Evolutionary conservation across 2,329 filamentous ascomycete species (phyloP).

Genomic region (Diplodia mutila): DNA sequence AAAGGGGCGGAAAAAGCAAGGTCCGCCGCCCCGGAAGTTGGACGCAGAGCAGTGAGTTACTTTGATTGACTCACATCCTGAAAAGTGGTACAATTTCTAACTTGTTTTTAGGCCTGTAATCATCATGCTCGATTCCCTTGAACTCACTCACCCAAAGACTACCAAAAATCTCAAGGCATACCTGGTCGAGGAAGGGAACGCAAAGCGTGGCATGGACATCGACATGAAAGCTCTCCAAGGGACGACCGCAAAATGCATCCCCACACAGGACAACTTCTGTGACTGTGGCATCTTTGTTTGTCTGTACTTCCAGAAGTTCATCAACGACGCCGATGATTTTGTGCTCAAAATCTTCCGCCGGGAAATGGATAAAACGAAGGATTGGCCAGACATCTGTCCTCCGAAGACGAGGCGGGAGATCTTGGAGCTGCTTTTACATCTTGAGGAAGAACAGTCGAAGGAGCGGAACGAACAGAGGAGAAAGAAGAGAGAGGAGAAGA

Average conservation of each 20-base stretch:
- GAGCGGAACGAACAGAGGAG: slow-evolving; percentile 46
- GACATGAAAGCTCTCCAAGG: slow-evolving; percentile 54
- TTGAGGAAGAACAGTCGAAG: slow-evolving; percentile 63
- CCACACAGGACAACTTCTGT: slow-evolving; percentile 78
- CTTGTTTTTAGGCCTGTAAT: slow-evolving; percentile 60
- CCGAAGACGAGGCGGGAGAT: slow-evolving; percentile 67
- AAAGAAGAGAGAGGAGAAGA: neutral
- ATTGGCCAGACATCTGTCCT: slow-evolving; percentile 60
- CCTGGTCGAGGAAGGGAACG: slow-evolving; percentile 70
- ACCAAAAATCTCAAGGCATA: slow-evolving; percentile 75
- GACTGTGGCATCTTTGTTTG: slow-evolving; percentile 91
- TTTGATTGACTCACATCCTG: neutral
- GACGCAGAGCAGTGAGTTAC: slow-evolving; percentile 5
- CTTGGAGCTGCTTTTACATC: slow-evolving; percentile 65
- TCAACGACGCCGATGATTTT: slow-evolving; percentile 73
- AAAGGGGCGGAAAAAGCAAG: slow-evolving; percentile 1
- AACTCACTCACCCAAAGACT: slow-evolving; percentile 62
- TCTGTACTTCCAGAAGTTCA: slow-evolving; percentile 81
- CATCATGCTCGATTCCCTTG: slow-evolving; percentile 86
- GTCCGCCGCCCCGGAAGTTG: neutral
- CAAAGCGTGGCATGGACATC: slow-evolving; percentile 59
- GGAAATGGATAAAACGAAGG: slow-evolving; percentile 60
- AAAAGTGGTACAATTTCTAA: neutral
- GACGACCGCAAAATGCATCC: slow-evolving; percentile 71
- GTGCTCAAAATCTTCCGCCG: slow-evolving; percentile 67